Conservation (phyloP, 768 basidiomycete genomes). For the Auricularia cornea region DNA sequence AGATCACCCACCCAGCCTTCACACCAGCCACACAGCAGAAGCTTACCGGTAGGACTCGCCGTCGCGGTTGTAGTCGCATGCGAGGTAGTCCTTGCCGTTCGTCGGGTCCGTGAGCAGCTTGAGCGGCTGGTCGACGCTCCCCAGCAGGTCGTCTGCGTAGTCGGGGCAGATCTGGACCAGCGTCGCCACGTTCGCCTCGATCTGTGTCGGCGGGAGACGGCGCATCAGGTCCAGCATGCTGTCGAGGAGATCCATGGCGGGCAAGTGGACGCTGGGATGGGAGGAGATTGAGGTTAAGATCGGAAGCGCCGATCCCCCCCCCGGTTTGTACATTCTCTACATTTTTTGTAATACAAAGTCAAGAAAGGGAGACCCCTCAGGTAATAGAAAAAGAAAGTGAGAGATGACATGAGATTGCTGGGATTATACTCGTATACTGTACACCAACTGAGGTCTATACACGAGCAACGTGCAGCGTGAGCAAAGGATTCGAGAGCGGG, state of each 20-base stretch:
- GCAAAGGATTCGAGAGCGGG: too few species aligned
- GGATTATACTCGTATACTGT: too few species aligned
- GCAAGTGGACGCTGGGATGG: background rate
- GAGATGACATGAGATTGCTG: too few species aligned
- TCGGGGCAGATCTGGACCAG: constrained; percentile 83
- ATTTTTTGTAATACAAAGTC: too few species aligned
- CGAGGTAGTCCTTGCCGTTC: constrained; percentile 83
- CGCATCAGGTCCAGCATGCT: constrained; percentile 95
- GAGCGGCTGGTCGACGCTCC: constrained; percentile 91
- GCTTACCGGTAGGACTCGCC: constrained; percentile 82
- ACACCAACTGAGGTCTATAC: too few species aligned
- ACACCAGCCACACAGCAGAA: too few species aligned
- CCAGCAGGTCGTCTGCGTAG: constrained; percentile 88
- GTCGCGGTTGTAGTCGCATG: constrained; percentile 89
- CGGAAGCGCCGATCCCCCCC: too few species aligned
- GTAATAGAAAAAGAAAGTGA: too few species aligned
- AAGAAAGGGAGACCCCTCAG: too few species aligned
- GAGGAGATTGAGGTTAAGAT: too few species aligned
- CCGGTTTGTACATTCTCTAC: too few species aligned
- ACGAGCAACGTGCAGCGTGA: too few species aligned
- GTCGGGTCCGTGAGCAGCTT: constrained; percentile 70
- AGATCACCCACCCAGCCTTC: background rate
- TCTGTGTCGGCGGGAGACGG: constrained; percentile 84
- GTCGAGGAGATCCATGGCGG: constrained; percentile 56
- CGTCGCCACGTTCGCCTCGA: constrained; percentile 78